Percentiles rank a stretch among this genome's conserved stretches.
These are phyloP conservation scores for Erysimum cheiri DNA, from an alignment of 441 rosid genomes.

Conservation along the genomic window DNA sequence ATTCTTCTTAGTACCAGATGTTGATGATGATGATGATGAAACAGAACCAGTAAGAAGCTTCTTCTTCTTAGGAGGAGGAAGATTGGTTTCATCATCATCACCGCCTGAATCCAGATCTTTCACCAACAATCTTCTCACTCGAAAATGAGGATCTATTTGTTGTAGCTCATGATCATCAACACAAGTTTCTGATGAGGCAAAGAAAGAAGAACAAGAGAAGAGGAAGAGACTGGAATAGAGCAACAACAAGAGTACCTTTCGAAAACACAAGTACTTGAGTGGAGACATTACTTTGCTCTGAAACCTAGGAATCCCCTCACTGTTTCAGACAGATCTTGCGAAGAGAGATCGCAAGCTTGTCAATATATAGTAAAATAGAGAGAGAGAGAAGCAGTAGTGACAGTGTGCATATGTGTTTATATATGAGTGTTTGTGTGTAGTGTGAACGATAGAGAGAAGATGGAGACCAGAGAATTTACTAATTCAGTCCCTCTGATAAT, in stretches of 20 bases:
- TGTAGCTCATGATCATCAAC: constrained; percentile 39
- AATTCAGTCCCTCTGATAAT: constrained; percentile 24
- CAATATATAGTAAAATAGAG: constrained; percentile 37
- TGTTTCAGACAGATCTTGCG: constrained; percentile 45
- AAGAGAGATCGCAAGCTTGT: constrained; percentile 41
- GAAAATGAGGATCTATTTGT: constrained; percentile 43
- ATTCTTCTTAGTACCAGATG: constrained; percentile 49
- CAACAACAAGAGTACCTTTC: constrained; percentile 52
- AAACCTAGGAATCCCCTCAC: constrained; percentile 40
- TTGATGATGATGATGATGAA: constrained; percentile 22
- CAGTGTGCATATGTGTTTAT: constrained; percentile 30
- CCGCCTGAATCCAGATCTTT: constrained; percentile 44
- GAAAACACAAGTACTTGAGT: constrained; percentile 48
- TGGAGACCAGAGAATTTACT: constrained; percentile 42
- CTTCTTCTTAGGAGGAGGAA: constrained; percentile 56
- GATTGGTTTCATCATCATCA: constrained; percentile 37
- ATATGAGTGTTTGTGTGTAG: constrained; percentile 22
- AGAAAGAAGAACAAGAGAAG: constrained; percentile 44
- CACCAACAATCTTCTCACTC: constrained; percentile 51
- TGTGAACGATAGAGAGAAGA: constrained; percentile 43
- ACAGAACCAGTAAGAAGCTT: constrained; percentile 44
- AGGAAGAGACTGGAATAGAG: constrained; percentile 52
- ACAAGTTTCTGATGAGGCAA: constrained; percentile 45
- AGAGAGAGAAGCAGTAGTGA: constrained; percentile 34
- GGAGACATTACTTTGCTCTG: constrained; percentile 52